Percentiles rank a stretch among this genome's conserved stretches.
These are phyloP conservation scores for Amaranthus tricolor DNA, from an alignment of 179 eudicot species.

Conservation along the genomic window DNA sequence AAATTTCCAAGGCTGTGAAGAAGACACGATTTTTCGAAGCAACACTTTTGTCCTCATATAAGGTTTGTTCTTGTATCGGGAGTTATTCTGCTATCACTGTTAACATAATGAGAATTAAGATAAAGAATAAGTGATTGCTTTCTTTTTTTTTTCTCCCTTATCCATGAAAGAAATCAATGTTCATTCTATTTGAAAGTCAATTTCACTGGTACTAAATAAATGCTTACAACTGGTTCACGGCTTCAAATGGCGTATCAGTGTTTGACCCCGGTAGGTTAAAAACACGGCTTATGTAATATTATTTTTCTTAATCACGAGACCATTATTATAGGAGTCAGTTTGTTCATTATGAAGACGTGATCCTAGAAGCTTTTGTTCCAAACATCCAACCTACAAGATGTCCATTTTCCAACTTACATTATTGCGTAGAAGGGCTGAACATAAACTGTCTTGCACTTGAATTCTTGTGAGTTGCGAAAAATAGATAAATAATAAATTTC, in stretches of 20 bases:
- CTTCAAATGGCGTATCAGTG: neutral
- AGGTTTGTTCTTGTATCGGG: conserved; percentile 46
- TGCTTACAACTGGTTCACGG: neutral
- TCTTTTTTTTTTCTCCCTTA: neutral
- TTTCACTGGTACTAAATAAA: neutral
- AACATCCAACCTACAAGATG: no score
- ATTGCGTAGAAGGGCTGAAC: no score
- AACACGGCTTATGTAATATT: neutral
- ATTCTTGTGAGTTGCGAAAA: no score
- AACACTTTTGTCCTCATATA: conserved; percentile 69
- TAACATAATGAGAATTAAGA: neutral
- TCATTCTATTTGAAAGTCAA: neutral
- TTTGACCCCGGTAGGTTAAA: neutral
- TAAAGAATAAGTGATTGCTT: neutral
- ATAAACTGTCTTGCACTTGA: no score
- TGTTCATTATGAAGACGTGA: no score
- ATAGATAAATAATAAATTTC: no score
- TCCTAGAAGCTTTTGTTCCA: no score
- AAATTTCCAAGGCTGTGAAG: conserved; percentile 70
- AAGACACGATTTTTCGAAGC: conserved; percentile 79
- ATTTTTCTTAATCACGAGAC: no score
- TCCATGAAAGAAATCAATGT: neutral
- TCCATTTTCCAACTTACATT: no score
- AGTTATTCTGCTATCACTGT: neutral
- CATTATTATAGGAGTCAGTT: no score